A percentile compares a stretch with the other conserved stretches of the same genome.
These are phyloP conservation scores for Pythium apleroticum DNA, from an alignment of 352 stramenopile species.

Conservation along the genomic window DNA sequence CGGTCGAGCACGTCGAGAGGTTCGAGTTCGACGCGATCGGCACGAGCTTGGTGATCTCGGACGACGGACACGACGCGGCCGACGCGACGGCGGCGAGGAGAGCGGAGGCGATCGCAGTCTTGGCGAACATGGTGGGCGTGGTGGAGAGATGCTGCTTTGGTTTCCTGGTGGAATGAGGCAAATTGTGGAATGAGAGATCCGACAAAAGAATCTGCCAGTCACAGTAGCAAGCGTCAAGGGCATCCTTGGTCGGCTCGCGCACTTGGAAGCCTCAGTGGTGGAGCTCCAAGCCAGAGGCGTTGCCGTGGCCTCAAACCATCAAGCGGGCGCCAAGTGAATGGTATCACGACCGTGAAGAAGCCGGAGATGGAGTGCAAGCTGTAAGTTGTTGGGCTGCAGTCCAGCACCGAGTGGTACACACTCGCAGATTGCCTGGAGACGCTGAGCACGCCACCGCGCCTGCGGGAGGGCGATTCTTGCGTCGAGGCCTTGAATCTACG, in stretches of 20 bases:
- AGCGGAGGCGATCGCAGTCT: not conserved
- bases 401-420: not conserved
- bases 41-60: constrained; percentile 15
- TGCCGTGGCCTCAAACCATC: not conserved
- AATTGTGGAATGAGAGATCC: constrained; percentile 12
- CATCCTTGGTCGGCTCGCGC: no score
- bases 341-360: not conserved
- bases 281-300: not conserved
- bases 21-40: constrained; percentile 11
- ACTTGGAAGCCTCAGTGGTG: no score
- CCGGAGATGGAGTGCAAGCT: not conserved
- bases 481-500: not conserved
- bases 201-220: not conserved
- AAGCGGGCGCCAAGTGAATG: not conserved
- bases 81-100: not conserved
- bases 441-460: no score
- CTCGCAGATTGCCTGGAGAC: not conserved
- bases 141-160: not conserved
- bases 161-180: not conserved
- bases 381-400: not conserved
- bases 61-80: constrained; percentile 4
- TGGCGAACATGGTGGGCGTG: constrained; percentile 11
- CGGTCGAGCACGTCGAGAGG: constrained; percentile 3
- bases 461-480: no score
- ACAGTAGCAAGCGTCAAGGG: no score